phyloP scores from a whole-genome alignment of 495 filamentous ascomycete genomes.

The Penicillium dipodomyicola region DNA sequence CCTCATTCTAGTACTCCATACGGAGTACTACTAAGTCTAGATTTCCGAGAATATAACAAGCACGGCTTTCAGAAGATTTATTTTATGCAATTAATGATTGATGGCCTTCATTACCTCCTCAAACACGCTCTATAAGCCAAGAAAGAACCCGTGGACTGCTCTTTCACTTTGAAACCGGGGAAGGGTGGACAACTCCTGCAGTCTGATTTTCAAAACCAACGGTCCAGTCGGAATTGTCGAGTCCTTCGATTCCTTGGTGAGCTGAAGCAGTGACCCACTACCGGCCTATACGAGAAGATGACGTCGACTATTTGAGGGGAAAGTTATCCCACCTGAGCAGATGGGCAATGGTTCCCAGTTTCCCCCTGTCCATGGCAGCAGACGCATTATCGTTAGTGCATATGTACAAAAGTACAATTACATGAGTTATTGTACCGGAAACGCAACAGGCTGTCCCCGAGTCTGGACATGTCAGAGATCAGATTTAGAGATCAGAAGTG shows the following conservation, averaged over 20 bases:
- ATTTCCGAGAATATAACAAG: background rate
- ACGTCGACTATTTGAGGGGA: constrained; percentile 29
- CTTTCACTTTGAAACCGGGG: constrained; percentile 13
- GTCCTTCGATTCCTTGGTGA: constrained; percentile 11
- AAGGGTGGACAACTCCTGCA: constrained; percentile 11
- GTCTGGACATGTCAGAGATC: constrained; percentile 2
- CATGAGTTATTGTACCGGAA: constrained; percentile 7
- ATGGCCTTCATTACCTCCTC: background rate
- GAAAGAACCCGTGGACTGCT: background rate
- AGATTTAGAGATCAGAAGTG: background rate
- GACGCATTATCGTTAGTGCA: background rate
- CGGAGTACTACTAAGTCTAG: background rate
- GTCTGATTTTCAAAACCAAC: constrained; percentile 21
- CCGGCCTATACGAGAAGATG: constrained; percentile 28
- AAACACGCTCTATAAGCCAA: background rate
- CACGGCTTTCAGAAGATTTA: background rate
- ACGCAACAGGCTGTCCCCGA: background rate
- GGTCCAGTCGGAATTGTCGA: constrained; percentile 30
- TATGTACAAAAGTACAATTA: background rate
- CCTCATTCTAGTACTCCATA: background rate
- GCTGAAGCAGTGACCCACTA: constrained; percentile 20
- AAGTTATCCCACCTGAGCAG: constrained; percentile 6
- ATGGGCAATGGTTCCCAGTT: background rate
- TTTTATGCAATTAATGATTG: background rate
- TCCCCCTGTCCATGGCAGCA: background rate